Evolutionary conservation across 2,329 filamentous ascomycete species (phyloP).

Genomic region (Aureobasidium mangrovei): DNA sequence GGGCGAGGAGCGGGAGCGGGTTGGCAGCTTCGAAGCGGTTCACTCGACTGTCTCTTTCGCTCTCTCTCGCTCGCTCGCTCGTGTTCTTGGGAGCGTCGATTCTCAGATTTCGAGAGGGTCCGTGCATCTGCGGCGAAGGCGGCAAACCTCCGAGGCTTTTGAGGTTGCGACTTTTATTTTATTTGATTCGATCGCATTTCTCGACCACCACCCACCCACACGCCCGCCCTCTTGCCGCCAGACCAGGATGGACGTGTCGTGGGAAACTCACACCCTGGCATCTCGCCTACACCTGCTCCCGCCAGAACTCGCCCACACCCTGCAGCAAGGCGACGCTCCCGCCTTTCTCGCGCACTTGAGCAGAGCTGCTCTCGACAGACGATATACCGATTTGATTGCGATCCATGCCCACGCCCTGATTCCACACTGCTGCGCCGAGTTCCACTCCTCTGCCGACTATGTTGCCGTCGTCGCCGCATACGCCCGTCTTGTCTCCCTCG

Average conservation of each 20-base stretch:
- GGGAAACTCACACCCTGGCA: slow-evolving; percentile 13
- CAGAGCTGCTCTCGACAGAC: slow-evolving; percentile 57
- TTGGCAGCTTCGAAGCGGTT: not conserved
- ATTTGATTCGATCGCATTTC: not conserved
- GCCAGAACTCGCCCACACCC: slow-evolving; percentile 57
- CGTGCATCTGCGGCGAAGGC: slow-evolving; percentile 12
- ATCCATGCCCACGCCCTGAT: slow-evolving; percentile 65
- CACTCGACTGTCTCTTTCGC: not conserved
- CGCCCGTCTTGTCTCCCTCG: slow-evolving; percentile 71
- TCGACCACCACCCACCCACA: no score
- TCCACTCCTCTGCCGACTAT: slow-evolving; percentile 21
- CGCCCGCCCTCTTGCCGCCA: not conserved
- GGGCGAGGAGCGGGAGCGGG: slow-evolving; percentile 8
- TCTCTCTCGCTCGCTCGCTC: not conserved
- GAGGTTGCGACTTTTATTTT: slow-evolving; percentile 1
- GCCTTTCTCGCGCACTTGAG: slow-evolving; percentile 65
- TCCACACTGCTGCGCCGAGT: slow-evolving; percentile 66
- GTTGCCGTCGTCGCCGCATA: slow-evolving; percentile 57
- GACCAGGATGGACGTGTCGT: slow-evolving; percentile 16
- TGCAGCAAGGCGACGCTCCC: slow-evolving; percentile 54
- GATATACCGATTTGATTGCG: slow-evolving; percentile 65
- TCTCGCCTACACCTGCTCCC: slow-evolving; percentile 51
- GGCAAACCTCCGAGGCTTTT: slow-evolving; percentile 12
- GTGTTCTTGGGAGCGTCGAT: not conserved
- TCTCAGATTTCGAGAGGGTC: slow-evolving; percentile 10